Base-by-base conservation (phyloP, 371 early-diverging fungal species). In the Lichtheimia ramosa region DNA sequence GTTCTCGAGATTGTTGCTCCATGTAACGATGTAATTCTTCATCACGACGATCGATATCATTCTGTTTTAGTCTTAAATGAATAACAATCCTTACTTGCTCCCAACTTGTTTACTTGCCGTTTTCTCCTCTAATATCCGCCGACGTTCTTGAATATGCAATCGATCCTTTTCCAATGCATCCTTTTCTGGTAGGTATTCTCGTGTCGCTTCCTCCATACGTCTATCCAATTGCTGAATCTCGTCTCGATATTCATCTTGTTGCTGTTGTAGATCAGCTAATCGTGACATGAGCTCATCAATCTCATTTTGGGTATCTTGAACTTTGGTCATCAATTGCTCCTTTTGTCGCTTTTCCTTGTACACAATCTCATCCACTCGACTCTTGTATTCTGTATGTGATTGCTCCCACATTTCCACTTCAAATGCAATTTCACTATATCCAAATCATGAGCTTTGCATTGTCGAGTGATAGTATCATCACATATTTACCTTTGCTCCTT, bases 351-450 rank as follows among this genome's bases (percentile, higher is more conserved):
- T 39, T 21, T 65, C 65, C 8, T 65, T 56, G 21, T 57, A 63
- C 5, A 65, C 61, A 5, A 63, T 40, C 25, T 69, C 63, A 53
- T 65, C 62, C 48, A 65, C 42, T 20, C 43, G 54, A 12, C 54
- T 62, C 13, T 51, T 18, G 53, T 58, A 61, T 12, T 69, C 65
- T 20, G 62, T 42, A 28, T 64, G 39, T 1, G 65, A 43, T 20
- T 65, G 62, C 41, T 69, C 63, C 70, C 70, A 69, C 60, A 69
- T 69, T 57, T 69, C 61, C 42, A 56, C 16, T 18, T 69, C 65
- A 51, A 65, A 69, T 1, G 63, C 70, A 25, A 62, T 63, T 16
- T 69, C 63, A 53, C 70, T 68, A 42, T 16, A 56, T 34, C 34
- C 34, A 34, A 10, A 6, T 34, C 34, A 34, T 34, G 0, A 34